phyloP scores from a whole-genome alignment of 257 asterid species.

The Solanum pimpinellifolium region DNA sequence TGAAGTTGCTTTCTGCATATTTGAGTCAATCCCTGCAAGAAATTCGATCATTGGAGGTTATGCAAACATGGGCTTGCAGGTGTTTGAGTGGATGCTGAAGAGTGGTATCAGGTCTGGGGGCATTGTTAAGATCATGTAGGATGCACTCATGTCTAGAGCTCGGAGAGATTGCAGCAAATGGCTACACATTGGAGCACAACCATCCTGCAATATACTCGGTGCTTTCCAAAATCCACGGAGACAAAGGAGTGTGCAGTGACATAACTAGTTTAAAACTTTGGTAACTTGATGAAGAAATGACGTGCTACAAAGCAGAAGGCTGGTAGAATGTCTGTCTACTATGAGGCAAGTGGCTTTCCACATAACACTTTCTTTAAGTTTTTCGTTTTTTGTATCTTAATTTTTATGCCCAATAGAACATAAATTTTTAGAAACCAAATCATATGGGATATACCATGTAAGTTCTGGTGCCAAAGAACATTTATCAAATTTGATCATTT shows the following conservation, averaged over 20 bases:
- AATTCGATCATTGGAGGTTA: conserved; percentile 39
- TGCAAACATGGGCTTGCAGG: conserved; percentile 41
- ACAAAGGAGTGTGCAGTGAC: background rate
- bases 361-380: background rate
- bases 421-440: background rate
- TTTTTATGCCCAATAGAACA: background rate
- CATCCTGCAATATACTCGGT: too few species aligned
- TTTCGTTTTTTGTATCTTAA: background rate
- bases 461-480: background rate
- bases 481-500: too few species aligned
- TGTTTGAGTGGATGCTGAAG: background rate
- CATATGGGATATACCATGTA: background rate
- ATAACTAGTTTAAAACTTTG: too few species aligned
- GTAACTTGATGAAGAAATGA: too few species aligned
- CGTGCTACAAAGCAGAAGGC: too few species aligned
- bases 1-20: conserved; percentile 1
- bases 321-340: background rate
- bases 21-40: background rate
- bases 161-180: background rate
- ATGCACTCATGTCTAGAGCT: background rate
- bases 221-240: background rate
- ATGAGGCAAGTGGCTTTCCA: background rate
- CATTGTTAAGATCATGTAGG: background rate
- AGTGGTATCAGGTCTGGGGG: conserved; percentile 4
- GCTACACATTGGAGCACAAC: too few species aligned